Conservation (phyloP, 257 asterid species). For the Jacaranda mimosifolia region DNA sequence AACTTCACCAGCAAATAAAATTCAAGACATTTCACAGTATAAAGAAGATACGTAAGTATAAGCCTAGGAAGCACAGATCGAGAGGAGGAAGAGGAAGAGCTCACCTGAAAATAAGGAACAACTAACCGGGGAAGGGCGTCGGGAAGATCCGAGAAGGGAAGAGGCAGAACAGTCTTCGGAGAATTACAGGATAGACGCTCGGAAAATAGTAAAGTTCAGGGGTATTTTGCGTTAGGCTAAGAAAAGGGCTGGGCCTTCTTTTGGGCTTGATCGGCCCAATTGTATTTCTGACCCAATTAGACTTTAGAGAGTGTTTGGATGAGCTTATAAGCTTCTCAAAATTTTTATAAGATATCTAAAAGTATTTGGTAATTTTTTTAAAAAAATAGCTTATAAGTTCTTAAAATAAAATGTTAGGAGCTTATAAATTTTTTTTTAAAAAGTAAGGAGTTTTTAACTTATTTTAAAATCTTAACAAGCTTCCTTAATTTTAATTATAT, state of each 20-base stretch:
- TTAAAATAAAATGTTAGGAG: too few species aligned
- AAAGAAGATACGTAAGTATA: not conserved
- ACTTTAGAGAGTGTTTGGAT: not conserved
- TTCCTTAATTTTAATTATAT: too few species aligned
- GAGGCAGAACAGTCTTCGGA: slow-evolving; percentile 36
- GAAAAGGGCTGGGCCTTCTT: slow-evolving; percentile 26
- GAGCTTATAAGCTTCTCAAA: too few species aligned
- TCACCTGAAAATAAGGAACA: slow-evolving; percentile 29
- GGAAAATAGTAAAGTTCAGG: slow-evolving; percentile 24
- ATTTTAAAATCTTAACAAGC: too few species aligned
- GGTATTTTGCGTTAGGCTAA: slow-evolving; percentile 8
- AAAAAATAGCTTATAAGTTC: too few species aligned
- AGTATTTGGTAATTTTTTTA: too few species aligned
- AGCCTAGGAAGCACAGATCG: slow-evolving; percentile 26
- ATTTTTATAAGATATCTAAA: too few species aligned
- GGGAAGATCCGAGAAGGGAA: slow-evolving; percentile 43
- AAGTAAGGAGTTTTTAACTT: too few species aligned
- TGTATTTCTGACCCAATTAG: not conserved
- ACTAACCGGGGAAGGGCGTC: slow-evolving; percentile 25
- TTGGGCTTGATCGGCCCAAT: slow-evolving; percentile 19
- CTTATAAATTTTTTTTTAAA: too few species aligned
- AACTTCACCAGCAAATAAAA: slow-evolving; percentile 2
- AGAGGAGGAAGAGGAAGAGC: not conserved
- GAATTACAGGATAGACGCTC: slow-evolving; percentile 20
- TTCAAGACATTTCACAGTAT: not conserved